Evolutionary conservation across 225 moss, liverwort and hornwort genomes (phyloP).

Genomic region (Asterella californica): DNA sequence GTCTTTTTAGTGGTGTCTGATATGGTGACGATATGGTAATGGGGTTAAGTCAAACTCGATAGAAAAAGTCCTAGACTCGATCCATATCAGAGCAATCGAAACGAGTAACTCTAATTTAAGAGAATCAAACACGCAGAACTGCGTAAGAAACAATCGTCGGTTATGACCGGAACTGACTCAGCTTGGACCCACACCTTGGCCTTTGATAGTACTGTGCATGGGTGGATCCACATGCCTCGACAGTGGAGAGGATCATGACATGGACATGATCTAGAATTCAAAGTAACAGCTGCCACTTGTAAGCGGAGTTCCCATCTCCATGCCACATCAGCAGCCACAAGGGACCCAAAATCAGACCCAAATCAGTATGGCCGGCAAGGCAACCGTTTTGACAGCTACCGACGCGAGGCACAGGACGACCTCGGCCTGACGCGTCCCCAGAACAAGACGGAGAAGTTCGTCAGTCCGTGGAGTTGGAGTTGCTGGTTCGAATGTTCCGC

Average conservation of each 20-base stretch:
- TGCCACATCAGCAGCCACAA: neutral
- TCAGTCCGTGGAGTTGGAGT: too few relatives aligned
- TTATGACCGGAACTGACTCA: neutral
- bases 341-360: neutral
- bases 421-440: too few relatives aligned
- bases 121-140: too few relatives aligned
- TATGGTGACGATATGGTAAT: too few relatives aligned
- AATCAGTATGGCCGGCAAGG: neutral
- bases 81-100: too few relatives aligned
- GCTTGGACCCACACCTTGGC: neutral
- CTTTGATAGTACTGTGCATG: neutral
- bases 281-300: neutral
- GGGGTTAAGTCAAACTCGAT: too few relatives aligned
- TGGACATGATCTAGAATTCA: neutral
- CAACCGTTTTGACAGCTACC: neutral
- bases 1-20: too few relatives aligned
- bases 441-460: too few relatives aligned
- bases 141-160: too few relatives aligned
- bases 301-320: neutral
- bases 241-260: neutral
- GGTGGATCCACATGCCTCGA: neutral
- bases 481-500: too few relatives aligned
- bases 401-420: neutral
- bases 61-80: too few relatives aligned
- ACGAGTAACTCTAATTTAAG: too few relatives aligned